Conservation (phyloP, 371 early-diverging fungal genomes). For the Mycotypha africana region DNA sequence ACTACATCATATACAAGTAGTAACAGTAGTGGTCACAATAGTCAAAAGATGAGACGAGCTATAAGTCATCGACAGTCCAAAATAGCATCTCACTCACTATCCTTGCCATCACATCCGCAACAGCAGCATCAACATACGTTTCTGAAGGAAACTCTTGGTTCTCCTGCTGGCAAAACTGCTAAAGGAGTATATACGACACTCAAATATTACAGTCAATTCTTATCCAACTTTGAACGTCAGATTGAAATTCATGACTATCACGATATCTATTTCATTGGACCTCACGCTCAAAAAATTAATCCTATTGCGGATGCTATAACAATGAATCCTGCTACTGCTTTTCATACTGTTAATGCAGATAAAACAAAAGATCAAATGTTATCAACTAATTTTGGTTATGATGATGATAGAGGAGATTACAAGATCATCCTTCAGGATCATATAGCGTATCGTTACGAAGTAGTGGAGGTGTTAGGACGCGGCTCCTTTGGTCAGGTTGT, state of each 20-base stretch:
- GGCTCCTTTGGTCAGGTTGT: slow-evolving; percentile 93
- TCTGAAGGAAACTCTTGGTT: no score
- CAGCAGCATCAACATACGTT: not conserved
- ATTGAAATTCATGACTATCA: slow-evolving; percentile 70
- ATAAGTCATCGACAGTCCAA: not conserved
- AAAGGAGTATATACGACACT: slow-evolving; percentile 25
- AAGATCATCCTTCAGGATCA: slow-evolving; percentile 72
- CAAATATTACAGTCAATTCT: slow-evolving; percentile 27
- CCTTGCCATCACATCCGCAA: not conserved
- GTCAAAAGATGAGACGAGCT: not conserved
- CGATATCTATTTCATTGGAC: slow-evolving; percentile 81
- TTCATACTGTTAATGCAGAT: no score
- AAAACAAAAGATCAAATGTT: no score
- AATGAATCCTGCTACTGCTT: no score
- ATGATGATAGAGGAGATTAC: slow-evolving; percentile 84
- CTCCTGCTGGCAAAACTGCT: slow-evolving; percentile 19
- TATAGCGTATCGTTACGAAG: slow-evolving; percentile 77
- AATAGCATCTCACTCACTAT: no score
- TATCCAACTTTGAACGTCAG: slow-evolving; percentile 73
- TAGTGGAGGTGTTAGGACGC: slow-evolving; percentile 74
- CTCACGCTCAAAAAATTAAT: slow-evolving; percentile 46
- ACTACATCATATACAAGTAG: not conserved
- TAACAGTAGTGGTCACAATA: no score
- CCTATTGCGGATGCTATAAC: not conserved
- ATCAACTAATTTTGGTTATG: slow-evolving; percentile 80